Evolutionary conservation across 345 rosid genomes (phyloP).

Genomic region (Moricandia arvensis): DNA sequence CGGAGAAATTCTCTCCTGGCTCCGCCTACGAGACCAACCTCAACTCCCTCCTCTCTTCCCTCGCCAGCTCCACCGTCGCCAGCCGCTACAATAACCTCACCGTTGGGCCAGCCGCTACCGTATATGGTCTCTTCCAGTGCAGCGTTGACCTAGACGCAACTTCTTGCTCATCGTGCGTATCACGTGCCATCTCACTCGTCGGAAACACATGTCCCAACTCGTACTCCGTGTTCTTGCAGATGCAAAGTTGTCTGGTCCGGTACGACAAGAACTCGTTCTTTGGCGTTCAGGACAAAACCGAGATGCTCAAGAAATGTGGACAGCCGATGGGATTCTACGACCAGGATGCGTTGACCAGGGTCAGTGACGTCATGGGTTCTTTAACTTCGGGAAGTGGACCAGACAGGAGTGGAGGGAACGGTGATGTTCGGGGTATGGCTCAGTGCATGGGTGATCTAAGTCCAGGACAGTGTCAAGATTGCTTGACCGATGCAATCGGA

Average conservation of each 20-base stretch:
- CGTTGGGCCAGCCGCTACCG: constrained; percentile 30
- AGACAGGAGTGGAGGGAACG: constrained; percentile 62
- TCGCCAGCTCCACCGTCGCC: constrained; percentile 68
- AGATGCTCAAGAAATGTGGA: constrained; percentile 67
- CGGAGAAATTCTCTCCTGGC: constrained; percentile 48
- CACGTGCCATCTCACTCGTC: constrained; percentile 58
- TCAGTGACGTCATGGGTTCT: constrained; percentile 28
- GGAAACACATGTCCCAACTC: constrained; percentile 57
- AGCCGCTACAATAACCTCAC: constrained; percentile 60
- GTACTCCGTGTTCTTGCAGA: constrained; percentile 67
- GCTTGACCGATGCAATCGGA: constrained; percentile 64
- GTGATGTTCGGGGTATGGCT: constrained; percentile 63
- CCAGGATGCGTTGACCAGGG: constrained; percentile 34
- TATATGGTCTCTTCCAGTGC: constrained; percentile 84
- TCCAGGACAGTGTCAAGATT: constrained; percentile 65
- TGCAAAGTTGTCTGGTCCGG: constrained; percentile 69
- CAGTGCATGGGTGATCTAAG: constrained; percentile 78
- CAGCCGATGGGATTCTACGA: constrained; percentile 44
- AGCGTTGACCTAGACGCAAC: constrained; percentile 70
- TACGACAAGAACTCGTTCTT: constrained; percentile 65
- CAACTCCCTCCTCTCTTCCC: constrained; percentile 77
- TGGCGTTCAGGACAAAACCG: constrained; percentile 78
- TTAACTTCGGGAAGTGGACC: constrained; percentile 22
- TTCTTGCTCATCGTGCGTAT: constrained; percentile 67
- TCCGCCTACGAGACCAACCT: constrained; percentile 68